phyloP scores from a whole-genome alignment of 305 asterid genomes.

The Fraxinus velutina region DNA sequence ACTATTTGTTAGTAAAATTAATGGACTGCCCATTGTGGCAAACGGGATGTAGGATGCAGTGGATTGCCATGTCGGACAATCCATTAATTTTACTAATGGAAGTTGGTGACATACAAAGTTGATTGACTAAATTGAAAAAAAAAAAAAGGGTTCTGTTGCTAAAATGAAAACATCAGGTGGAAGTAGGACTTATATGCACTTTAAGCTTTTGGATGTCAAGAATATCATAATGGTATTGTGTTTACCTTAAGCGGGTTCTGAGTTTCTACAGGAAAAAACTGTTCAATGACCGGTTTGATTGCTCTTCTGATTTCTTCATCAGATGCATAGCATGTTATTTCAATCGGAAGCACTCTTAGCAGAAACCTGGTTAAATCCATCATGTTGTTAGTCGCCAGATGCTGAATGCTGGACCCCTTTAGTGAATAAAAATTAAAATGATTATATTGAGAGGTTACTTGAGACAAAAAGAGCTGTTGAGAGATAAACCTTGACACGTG shows the following conservation, averaged over 20 bases:
- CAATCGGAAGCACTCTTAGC: slow-evolving; percentile 77
- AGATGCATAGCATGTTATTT: slow-evolving; percentile 82
- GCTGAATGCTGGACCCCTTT: slow-evolving; percentile 1
- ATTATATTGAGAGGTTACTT: neutral
- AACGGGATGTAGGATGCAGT: neutral
- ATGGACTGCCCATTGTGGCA: neutral
- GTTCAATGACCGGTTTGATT: slow-evolving; percentile 62
- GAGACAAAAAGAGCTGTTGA: neutral
- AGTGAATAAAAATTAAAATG: neutral
- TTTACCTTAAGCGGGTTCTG: slow-evolving; percentile 63
- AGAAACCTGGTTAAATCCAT: slow-evolving; percentile 54
- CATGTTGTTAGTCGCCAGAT: slow-evolving; percentile 23
- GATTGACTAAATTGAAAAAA: neutral
- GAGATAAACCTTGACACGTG: slow-evolving; percentile 62
- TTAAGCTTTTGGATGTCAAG: neutral
- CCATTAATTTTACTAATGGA: neutral
- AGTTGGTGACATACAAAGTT: neutral
- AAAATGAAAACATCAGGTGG: neutral
- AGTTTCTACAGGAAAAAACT: slow-evolving; percentile 71
- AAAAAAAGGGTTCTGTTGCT: neutral
- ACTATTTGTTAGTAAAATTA: neutral
- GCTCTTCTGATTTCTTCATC: slow-evolving; percentile 78
- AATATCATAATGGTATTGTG: neutral
- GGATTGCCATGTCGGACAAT: neutral
- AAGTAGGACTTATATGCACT: neutral